Base-by-base conservation (phyloP, 805 yeast species). In the Pichia ethanolica region DNA sequence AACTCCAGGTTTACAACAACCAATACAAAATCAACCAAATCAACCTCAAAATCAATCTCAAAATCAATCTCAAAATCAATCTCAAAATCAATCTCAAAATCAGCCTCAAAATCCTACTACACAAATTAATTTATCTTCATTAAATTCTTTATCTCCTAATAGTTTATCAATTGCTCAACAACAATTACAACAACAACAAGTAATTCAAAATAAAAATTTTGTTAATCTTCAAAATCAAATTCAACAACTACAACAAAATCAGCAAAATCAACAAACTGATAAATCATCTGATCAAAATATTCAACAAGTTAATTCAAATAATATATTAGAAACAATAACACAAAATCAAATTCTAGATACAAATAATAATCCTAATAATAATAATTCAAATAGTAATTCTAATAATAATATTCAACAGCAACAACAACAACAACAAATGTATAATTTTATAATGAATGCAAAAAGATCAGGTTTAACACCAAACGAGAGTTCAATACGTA, bases 391-490 rank as follows among this genome's bases (percentile, higher is more conserved):
- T 34, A 34, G 6, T 12, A 11, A 34, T 34, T 8, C 36, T 34
- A 34, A 8, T 11, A 34, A 5, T 8, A 34, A 34, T 32, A 32
- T 32, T 32, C 47, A 20, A 7, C 38, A 13, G 10, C 48, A 40
- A 26, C 20, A 27, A 5, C 59, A 55, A 49, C 56, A 52, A 27
- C 63, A 58, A 33, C 53, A 62, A 34, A 39, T 63, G 28, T 50
- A 47, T 33, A 54, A 51, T 30, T 49, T 56, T 53, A 54, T 64
- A 12, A 51, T 55, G 48, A 63, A 59, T 53, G 58, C 65, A 25
- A 61, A 69, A 36, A 70, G 78, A 53, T 63, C 86, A 0, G 91
- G 89, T 0, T 69, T 87, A 42, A 83, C 89, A 0, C 93, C 93
- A 3, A 85, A 82, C 63, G 95, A 86, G 60, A 78, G 88, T 5